phyloP scores from a whole-genome alignment of 352 stramenopile genomes.

The Aphanomyces stellatus region DNA sequence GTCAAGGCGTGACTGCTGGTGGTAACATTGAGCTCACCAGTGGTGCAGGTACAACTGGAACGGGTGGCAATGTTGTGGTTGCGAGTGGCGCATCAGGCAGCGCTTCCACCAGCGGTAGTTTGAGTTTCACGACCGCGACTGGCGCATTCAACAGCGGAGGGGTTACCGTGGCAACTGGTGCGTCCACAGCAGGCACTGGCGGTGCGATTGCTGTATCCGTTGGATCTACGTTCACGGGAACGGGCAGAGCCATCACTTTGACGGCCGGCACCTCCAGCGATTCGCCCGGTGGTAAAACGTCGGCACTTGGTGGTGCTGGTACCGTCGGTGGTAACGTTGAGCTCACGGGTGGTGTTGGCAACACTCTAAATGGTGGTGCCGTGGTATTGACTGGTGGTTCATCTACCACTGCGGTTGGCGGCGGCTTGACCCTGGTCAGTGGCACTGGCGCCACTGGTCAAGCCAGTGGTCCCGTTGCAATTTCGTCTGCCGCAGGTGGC shows the following conservation, averaged over 20 bases:
- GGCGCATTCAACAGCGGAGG: slow-evolving; percentile 6
- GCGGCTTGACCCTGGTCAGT: not conserved
- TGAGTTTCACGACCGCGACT: not conserved
- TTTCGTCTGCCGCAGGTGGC: not conserved
- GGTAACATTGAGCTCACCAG: slow-evolving; percentile 36
- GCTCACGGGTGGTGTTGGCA: not conserved
- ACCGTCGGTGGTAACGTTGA: not conserved
- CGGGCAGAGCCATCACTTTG: slow-evolving; percentile 45
- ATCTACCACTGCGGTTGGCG: not conserved
- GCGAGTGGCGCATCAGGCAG: not conserved
- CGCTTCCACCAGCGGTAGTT: not conserved
- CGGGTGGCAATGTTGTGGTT: slow-evolving; percentile 3
- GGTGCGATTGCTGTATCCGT: not conserved
- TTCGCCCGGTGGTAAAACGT: slow-evolving; percentile 17
- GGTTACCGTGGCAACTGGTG: not conserved
- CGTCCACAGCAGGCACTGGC: slow-evolving; percentile 1
- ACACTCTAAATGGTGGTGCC: slow-evolving; percentile 21
- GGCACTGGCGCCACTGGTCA: not conserved
- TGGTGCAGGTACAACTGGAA: not conserved
- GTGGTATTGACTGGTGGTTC: slow-evolving; percentile 30
- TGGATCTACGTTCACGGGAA: slow-evolving; percentile 24
- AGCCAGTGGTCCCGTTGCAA: not conserved
- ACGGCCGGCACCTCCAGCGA: slow-evolving; percentile 40
- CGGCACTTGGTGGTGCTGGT: not conserved
- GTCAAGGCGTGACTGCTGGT: slow-evolving; percentile 25